Percentiles rank a stretch among this genome's conserved stretches.
phyloP scores from a whole-genome alignment of 2,329 filamentous ascomycete species.

The Trichoderma aggressivum region DNA sequence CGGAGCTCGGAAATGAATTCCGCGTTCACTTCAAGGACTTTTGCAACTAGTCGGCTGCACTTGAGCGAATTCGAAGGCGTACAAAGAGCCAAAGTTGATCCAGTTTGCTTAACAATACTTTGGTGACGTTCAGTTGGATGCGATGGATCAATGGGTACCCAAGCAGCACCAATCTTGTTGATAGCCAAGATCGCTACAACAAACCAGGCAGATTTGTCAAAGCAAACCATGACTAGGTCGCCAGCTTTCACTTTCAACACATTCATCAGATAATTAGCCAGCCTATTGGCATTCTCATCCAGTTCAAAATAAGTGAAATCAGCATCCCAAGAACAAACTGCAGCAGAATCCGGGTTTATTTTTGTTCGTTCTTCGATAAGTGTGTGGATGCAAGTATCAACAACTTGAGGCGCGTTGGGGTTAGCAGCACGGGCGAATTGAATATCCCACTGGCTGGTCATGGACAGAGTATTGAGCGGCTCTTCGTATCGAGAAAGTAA shows the following conservation, averaged over 20 bases:
- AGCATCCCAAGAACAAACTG: conserved; percentile 23
- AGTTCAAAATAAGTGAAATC: conserved; percentile 22
- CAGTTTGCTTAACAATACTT: not conserved
- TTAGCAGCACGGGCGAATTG: not conserved
- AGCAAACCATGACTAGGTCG: conserved; percentile 20
- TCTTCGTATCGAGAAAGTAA: not conserved
- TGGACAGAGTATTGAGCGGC: not conserved
- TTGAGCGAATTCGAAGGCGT: not conserved
- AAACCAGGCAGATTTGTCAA: conserved; percentile 23
- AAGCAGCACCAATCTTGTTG: conserved; percentile 26
- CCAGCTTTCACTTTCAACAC: conserved; percentile 22
- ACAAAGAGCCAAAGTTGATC: not conserved
- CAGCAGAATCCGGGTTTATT: not conserved
- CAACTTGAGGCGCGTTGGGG: not conserved
- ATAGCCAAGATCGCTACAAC: conserved; percentile 27
- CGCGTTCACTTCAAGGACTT: not conserved
- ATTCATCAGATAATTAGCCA: not conserved
- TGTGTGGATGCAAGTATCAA: conserved; percentile 14
- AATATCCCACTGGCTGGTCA: not conserved
- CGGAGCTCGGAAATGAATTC: not conserved
- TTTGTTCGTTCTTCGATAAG: conserved; percentile 7
- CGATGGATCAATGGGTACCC: conserved; percentile 3
- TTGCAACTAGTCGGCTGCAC: not conserved
- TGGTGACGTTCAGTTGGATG: not conserved
- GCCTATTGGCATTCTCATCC: not conserved